Base-by-base conservation (phyloP, 148 eudicot genomes). In the Euryodendron excelsum region DNA sequence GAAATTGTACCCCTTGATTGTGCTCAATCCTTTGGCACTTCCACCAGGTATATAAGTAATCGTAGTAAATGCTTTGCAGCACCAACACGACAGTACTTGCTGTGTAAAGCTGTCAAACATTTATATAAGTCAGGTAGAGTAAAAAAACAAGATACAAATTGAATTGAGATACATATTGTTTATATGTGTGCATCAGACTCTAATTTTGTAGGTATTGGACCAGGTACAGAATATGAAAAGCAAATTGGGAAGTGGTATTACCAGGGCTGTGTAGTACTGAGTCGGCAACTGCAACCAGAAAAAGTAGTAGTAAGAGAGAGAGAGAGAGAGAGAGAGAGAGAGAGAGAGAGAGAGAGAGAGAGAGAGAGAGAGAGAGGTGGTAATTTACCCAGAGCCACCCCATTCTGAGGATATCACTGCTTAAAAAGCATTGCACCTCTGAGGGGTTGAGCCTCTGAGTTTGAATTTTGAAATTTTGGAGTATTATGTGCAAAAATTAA, bases 241-340 rank as follows among this genome's bases (percentile, higher is more conserved):
- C 31, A 52, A 27, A 72, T 28, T 4, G 48, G 14, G 45, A 64
- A 39, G 6, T 60, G 30, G 56, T 1, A 74, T 91, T 76, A 96
- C 99, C 93, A 88, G 73, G 47, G 98, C 99, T 20, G 99, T 96
- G 82, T 96, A 96, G 81, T 79, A 85, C 77, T 96, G 98, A 44
- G 99, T 96, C 31, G 99, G 98, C 89, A 96, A 83, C 99, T 96
- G 93, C 91, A 89, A 47, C 80, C 34, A 77, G 5, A 74, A 77
- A 72, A 73, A 27, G 70, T 10, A 47, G 27, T 61, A 25, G 47
- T 70, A 20, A 23, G 58, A 21, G 52, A 64, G 33, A 44, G 50
- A 56, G 27, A 13, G 61, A 36, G 8, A 27, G 74, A 41, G 50
- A 2, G 9, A 18, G 59, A 53, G 59, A 53, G 66, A 39, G n/a